Conservation (phyloP, 2,329 filamentous ascomycete species). For the Phialocephala sp. region DNA sequence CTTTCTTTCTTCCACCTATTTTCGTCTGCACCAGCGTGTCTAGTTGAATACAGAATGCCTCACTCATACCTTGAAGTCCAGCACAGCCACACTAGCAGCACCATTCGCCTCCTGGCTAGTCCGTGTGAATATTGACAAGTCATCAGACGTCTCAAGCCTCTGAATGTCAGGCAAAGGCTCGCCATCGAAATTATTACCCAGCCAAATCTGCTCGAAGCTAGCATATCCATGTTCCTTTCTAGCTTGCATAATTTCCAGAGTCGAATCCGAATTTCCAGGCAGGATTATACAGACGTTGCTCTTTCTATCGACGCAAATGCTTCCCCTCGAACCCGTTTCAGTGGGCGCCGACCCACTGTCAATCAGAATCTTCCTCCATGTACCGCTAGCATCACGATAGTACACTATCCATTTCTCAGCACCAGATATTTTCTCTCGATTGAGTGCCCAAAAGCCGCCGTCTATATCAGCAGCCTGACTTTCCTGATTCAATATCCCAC, state of each 20-base stretch:
- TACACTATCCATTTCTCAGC: constrained; percentile 36
- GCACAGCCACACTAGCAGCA: constrained; percentile 29
- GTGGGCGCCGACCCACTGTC: constrained; percentile 27
- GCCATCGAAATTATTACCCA: constrained; percentile 35
- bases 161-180: constrained; percentile 36
- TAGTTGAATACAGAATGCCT: not conserved
- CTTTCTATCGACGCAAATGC: constrained; percentile 32
- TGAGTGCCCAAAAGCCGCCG: constrained; percentile 36
- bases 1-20: not conserved
- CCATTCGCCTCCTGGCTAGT: constrained; percentile 18
- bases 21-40: too few relatives aligned
- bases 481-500: constrained; percentile 38
- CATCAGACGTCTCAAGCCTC: constrained; percentile 28
- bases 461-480: constrained; percentile 33
- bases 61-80: constrained; percentile 30
- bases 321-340: constrained; percentile 33
- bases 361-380: constrained; percentile 30
- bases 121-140: constrained; percentile 37
- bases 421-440: constrained; percentile 29
- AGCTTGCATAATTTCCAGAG: constrained; percentile 31
- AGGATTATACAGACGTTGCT: constrained; percentile 31
- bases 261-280: constrained; percentile 36
- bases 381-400: constrained; percentile 29
- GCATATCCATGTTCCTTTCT: constrained; percentile 14
- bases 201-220: constrained; percentile 30